phyloP scores from a whole-genome alignment of 352 stramenopile species.

The Globisporangium spiculum region DNA sequence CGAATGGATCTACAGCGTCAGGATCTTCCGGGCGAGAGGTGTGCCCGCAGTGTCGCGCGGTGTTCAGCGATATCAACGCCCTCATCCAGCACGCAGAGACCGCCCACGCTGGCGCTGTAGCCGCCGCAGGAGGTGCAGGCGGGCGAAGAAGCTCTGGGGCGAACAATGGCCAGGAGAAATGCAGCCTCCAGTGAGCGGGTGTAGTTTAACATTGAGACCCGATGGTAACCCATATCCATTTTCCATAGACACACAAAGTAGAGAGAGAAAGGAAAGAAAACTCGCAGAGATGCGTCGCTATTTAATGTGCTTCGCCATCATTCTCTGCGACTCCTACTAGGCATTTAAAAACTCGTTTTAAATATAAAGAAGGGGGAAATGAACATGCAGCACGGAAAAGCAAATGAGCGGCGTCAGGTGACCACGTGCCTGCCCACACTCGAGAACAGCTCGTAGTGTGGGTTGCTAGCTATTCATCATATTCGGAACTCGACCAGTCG shows the following conservation, averaged over 20 bases:
- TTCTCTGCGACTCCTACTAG: not conserved
- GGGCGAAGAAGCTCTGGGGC: not conserved
- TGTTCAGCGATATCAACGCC: constrained; percentile 48
- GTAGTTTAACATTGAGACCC: not conserved
- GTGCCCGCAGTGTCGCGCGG: constrained; percentile 64
- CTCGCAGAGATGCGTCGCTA: constrained; percentile 3
- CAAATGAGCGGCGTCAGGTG: not conserved
- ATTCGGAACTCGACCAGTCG: not conserved
- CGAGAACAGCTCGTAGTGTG: too few species aligned
- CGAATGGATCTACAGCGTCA: not conserved
- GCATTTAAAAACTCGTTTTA: constrained; percentile 13
- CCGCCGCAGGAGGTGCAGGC: constrained; percentile 16
- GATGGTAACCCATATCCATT: not conserved
- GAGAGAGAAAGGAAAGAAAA: not conserved
- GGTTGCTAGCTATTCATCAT: not conserved
- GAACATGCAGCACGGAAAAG: not conserved
- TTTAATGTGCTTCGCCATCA: constrained; percentile 2
- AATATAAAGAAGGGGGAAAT: constrained; percentile 7
- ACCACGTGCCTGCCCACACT: not conserved
- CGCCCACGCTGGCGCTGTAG: constrained; percentile 27
- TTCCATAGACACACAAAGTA: not conserved
- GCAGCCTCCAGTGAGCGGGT: constrained; percentile 22
- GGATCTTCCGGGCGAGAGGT: constrained; percentile 34
- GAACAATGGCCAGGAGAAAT: constrained; percentile 47
- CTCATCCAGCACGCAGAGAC: constrained; percentile 67